These are phyloP conservation scores for Poteriospumella lacustris DNA, from an alignment of 108 stramenopile genomes.

Conservation along the genomic window DNA sequence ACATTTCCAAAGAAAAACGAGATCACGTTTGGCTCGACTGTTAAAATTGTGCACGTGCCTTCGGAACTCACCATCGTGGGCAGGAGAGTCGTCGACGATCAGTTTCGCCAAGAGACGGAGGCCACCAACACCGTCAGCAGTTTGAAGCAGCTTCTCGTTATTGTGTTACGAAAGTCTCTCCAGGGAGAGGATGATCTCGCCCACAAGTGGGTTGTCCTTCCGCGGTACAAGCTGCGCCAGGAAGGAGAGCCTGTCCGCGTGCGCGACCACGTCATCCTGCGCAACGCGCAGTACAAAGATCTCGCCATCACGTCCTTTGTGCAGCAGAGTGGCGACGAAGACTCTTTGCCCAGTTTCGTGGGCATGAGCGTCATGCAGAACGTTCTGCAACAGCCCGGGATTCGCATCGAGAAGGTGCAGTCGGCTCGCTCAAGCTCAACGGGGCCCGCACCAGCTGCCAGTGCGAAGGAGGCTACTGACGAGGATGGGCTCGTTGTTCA, in stretches of 20 bases:
- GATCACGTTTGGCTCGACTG: not conserved
- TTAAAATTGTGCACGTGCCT: not conserved
- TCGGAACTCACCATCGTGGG: not conserved
- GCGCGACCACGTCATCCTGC: constrained; percentile 4
- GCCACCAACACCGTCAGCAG: too few relatives aligned
- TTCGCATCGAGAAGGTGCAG: too few relatives aligned
- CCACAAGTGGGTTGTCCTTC: not conserved
- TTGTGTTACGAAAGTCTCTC: not conserved
- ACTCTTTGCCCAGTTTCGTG: not conserved
- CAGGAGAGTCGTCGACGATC: not conserved
- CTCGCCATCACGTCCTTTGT: not conserved
- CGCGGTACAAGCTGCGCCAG: not conserved
- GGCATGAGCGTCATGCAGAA: too few relatives aligned
- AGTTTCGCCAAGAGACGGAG: not conserved
- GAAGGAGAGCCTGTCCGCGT: constrained; percentile 3
- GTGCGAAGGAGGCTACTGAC: not conserved
- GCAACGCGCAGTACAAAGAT: not conserved
- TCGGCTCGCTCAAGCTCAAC: too few relatives aligned
- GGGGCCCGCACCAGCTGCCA: too few relatives aligned
- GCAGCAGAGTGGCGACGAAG: not conserved
- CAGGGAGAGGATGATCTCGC: not conserved
- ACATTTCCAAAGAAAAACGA: not conserved
- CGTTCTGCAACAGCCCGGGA: too few relatives aligned
- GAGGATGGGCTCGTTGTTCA: not conserved
- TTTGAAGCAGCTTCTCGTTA: not conserved